Percentiles rank a stretch among this genome's conserved stretches.
Evolutionary conservation across 176 grass and related monocot species (phyloP).

Genomic region (Eleusine indica): DNA sequence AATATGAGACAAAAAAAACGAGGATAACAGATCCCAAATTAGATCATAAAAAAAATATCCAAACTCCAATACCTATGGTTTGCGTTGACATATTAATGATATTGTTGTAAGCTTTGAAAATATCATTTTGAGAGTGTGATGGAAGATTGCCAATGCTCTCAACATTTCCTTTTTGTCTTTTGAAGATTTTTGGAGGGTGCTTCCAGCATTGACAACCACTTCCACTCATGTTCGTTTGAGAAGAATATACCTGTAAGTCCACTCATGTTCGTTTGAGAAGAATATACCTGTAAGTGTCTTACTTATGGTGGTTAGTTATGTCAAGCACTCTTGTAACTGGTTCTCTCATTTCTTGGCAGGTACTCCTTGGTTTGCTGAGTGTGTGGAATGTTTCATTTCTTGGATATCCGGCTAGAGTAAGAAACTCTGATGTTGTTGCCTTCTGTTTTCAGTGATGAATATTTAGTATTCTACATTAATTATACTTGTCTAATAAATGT

Average conservation of each 20-base stretch:
- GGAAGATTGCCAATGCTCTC: neutral
- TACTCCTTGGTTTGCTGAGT: conserved; percentile 94
- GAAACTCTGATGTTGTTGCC: conserved; percentile 1
- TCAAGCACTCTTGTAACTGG: conserved; percentile 33
- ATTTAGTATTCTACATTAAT: neutral
- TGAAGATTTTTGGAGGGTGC: conserved; percentile 98
- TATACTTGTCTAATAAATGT: conserved; percentile 3
- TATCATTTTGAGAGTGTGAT: neutral
- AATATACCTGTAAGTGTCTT: conserved; percentile 87
- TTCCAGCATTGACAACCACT: conserved; percentile 83
- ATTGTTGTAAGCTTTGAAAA: conserved; percentile 8
- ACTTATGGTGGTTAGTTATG: conserved; percentile 11
- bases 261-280: no score
- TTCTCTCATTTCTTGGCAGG: conserved; percentile 56
- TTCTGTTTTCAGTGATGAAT: conserved; percentile 25
- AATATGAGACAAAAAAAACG: no score
- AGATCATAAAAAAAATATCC: neutral
- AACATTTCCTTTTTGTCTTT: conserved; percentile 30
- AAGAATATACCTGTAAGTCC: conserved; percentile 96
- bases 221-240: conserved; percentile 74
- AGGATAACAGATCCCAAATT: neutral
- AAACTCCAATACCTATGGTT: conserved; percentile 18
- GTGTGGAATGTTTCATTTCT: conserved; percentile 99
- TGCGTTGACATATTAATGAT: conserved; percentile 26
- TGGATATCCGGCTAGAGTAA: conserved; percentile 89